Evolutionary conservation across 2,329 filamentous ascomycete genomes (phyloP), one percentile per base, ranked within the genome.

Genomic region (Pezicula neosporulosa): DNA sequence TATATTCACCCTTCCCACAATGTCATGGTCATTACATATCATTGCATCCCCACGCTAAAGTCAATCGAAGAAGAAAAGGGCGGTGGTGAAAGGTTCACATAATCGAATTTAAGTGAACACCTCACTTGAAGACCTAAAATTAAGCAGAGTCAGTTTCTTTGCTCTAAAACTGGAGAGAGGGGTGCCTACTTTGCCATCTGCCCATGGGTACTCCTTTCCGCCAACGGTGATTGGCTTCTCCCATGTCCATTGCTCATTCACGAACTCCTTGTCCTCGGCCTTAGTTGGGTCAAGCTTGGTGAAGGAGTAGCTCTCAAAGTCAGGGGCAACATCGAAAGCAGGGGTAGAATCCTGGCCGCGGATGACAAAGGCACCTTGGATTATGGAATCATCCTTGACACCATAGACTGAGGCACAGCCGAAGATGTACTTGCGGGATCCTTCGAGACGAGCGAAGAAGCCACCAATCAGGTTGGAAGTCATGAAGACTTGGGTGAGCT

Each of bases 401-500:
- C 94, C 94, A 72, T 89, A 99, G 62, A 99, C 94, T 63, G 89
- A 93, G 66, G 85, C 84, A 67, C 81, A 85, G 65, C 94, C 94
- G 77, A 99, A 97, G 71, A 99, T 76, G 83, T 90, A 96, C 87
- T 99, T 99, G 81, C 94, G 92, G 70, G 90, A 96, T 60, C 72
- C 94, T 83, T 99, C 94, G 55, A 99, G 90, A 81, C 94, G 94
- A 73, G 85, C 83, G 79, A 97, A 96, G 85, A 99, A 96, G 72
- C 94, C 94, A 76, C 89, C 92, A 71, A 99, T 93, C 74, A 97
- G 80, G 85, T 99, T 99, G 82, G 88, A 90, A 65, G 90, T 93
- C 94, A 99, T 99, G 89, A 99, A 99, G 69, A 88, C 89, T 75
- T 94, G 79, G 69, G 90, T 97, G 63, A 99, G 83, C 85, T 99